Evolutionary conservation across 345 rosid species (phyloP).

Genomic region (Kandelia obovata): DNA sequence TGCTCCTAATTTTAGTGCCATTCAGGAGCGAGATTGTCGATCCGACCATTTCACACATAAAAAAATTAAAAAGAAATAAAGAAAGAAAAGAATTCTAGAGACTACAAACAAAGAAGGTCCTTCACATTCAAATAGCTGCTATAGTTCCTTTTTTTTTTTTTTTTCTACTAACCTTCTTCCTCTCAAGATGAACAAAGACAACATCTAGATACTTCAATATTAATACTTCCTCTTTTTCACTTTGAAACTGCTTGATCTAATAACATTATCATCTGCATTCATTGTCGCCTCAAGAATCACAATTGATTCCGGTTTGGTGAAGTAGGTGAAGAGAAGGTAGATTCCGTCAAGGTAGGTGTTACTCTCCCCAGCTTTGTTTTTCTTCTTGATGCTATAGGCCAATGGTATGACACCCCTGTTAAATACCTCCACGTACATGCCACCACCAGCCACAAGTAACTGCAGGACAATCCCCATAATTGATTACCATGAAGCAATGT

Average conservation of each 20-base stretch:
- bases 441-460: slow-evolving; percentile 98
- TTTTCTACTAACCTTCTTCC: slow-evolving; percentile 17
- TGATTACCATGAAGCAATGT: not conserved
- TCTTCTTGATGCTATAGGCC: slow-evolving; percentile 82
- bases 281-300: slow-evolving; percentile 45
- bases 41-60: not conserved
- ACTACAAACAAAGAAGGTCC: slow-evolving; percentile 4
- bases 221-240: slow-evolving; percentile 63
- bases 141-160: slow-evolving; percentile 10
- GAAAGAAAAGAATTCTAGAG: slow-evolving; percentile 14
- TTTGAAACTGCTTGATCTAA: slow-evolving; percentile 72
- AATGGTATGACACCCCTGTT: slow-evolving; percentile 93
- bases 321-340: slow-evolving; percentile 85
- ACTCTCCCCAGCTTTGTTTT: slow-evolving; percentile 77
- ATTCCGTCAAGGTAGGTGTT: slow-evolving; percentile 86
- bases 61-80: too few relatives aligned
- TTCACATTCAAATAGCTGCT: slow-evolving; percentile 6
- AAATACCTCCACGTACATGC: slow-evolving; percentile 93
- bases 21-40: not conserved
- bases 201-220: too few relatives aligned
- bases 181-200: slow-evolving; percentile 10
- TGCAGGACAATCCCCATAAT: slow-evolving; percentile 25
- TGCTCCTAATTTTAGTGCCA: too few relatives aligned
- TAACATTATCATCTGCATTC: slow-evolving; percentile 63
- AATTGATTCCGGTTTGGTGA: slow-evolving; percentile 81